Evolutionary conservation across 73 alveolate genomes (phyloP).

Genomic region (Paramecium primaurelia): DNA sequence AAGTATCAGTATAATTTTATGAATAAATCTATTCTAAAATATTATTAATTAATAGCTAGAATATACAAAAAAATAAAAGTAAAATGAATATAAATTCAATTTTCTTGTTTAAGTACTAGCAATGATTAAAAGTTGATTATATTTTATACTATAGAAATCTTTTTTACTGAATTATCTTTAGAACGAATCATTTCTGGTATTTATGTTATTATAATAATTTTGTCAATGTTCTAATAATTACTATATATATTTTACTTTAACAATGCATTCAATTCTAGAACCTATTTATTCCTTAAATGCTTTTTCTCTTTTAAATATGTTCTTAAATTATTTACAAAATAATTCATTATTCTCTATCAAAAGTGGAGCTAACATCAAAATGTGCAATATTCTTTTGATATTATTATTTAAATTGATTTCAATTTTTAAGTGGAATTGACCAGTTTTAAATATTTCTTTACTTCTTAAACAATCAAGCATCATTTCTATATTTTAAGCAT

Average conservation of each 20-base stretch:
- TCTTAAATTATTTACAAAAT: neutral
- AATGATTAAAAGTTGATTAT: neutral
- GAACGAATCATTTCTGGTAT: constrained; percentile 23
- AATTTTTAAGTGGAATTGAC: neutral
- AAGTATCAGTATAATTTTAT: neutral
- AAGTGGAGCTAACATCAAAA: neutral
- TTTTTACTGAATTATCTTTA: neutral
- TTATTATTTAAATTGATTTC: neutral
- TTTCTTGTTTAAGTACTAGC: neutral
- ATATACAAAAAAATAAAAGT: neutral
- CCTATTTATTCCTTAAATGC: constrained; percentile 16
- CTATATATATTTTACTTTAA: neutral
- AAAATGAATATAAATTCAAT: neutral
- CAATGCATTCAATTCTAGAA: neutral
- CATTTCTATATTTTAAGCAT: neutral
- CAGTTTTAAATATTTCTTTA: neutral
- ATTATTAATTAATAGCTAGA: neutral
- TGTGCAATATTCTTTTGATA: neutral
- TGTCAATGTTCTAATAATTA: neutral
- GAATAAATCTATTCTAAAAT: too few species aligned
- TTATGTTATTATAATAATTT: neutral
- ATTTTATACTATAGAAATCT: neutral
- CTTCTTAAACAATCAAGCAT: constrained; percentile 1
- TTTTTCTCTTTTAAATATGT: neutral
- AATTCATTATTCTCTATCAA: constrained; percentile 4